Base-by-base conservation (phyloP, 2,329 filamentous ascomycete species). In the Beauveria brongniartii region DNA sequence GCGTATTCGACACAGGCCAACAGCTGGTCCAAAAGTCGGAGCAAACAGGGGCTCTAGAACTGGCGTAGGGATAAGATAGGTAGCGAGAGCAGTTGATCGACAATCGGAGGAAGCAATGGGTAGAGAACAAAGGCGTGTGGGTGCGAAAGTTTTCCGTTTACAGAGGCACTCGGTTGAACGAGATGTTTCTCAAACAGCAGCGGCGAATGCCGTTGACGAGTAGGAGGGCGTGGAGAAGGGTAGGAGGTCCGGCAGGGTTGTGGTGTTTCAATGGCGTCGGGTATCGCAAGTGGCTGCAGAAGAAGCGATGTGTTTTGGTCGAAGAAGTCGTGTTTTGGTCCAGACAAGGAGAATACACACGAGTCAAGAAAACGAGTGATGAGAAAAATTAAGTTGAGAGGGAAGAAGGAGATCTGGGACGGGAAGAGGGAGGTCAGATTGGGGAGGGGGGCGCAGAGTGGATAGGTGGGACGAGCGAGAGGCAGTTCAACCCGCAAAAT, bases 341-440 rank as follows among this genome's bases (percentile, higher is more conserved):
- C 1, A 34, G 24, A 18, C 9, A 44, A 30, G 30, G 30, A n/a
- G 16, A 55, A 44, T 44, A 41, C 34, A 18, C 12, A 41, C 24
- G 34, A 41, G 20, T 7, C 16, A 16, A 34, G 40, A 24, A 40
- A 47, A 37, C 26, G 54, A 56, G 54, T 34, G 54, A 5, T 46
- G 46, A 43, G 14, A 43, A 41, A 22, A 52, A 48, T 41, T 51
- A 40, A 59, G 37, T 34, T 24, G 47, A 34, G n/a, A 47, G 14
- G 22, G 30, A 43, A 50, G 37, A 52, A 59, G 43, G 47, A 52
- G 48, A 59, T 59, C 46, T 59, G 8, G 47, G 47, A 52, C 37
- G 47, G 56, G 56, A 59, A 52, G 56, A 59, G 56, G 48, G 56
- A 57, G 55, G 56, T 52, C 56, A 59, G 56, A 59, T 59, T 59